phyloP scores from a whole-genome alignment of 306 rosid species.

The Ormosia emarginata region DNA sequence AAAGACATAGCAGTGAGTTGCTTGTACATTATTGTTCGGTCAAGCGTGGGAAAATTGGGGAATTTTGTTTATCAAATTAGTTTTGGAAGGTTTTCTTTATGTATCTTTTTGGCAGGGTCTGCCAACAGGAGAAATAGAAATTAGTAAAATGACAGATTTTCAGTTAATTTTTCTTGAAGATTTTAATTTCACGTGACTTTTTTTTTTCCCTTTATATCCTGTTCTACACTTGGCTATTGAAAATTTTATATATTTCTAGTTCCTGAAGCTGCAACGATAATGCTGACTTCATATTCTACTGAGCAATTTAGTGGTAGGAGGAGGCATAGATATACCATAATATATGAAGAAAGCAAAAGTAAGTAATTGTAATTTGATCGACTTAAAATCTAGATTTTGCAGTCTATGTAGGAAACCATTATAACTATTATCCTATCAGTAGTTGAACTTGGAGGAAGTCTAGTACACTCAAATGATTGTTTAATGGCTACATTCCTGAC shows the following conservation, averaged over 20 bases:
- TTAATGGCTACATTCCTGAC: background rate
- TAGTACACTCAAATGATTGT: too few species aligned
- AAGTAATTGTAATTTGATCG: background rate
- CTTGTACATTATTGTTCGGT: slow-evolving; percentile 17
- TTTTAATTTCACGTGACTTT: background rate
- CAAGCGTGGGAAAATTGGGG: slow-evolving; percentile 25
- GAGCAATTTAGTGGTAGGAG: background rate
- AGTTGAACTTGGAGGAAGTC: background rate
- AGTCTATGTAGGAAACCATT: background rate
- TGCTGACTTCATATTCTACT: background rate
- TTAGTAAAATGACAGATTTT: slow-evolving; percentile 20
- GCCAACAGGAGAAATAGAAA: slow-evolving; percentile 33
- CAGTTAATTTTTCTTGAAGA: slow-evolving; percentile 12
- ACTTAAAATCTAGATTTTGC: background rate
- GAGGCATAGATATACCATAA: background rate
- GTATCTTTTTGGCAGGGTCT: slow-evolving; percentile 18
- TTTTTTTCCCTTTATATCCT: background rate
- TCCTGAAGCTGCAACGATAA: slow-evolving; percentile 6
- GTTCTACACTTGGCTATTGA: slow-evolving; percentile 12
- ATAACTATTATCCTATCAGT: background rate
- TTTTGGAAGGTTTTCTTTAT: slow-evolving; percentile 20
- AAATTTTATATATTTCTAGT: slow-evolving; percentile 13
- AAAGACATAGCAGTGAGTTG: slow-evolving; percentile 48
- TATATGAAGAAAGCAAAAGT: background rate
- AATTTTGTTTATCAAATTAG: slow-evolving; percentile 32